phyloP scores from a whole-genome alignment of 176 grass and related monocot species.

The Luzula sylvatica region DNA sequence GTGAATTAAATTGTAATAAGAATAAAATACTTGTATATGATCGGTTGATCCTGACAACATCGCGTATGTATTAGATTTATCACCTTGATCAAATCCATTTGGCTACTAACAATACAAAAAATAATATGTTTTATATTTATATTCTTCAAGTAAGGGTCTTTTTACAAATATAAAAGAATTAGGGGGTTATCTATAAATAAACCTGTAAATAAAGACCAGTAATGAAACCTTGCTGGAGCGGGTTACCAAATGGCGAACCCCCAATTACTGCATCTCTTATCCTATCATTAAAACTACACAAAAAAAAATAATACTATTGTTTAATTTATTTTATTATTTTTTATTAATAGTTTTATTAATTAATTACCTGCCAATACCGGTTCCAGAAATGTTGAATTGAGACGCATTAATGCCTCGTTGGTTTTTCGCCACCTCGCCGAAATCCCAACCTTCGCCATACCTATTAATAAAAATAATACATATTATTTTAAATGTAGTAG shows the following conservation, averaged over 20 bases:
- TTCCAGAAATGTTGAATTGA: slow-evolving; percentile 80
- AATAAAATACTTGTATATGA: slow-evolving; percentile 66
- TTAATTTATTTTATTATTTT: too few species aligned
- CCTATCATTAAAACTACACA: slow-evolving; percentile 90
- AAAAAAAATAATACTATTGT: neutral
- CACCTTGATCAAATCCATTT: slow-evolving; percentile 84
- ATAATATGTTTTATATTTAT: slow-evolving; percentile 18
- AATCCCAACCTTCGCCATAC: slow-evolving; percentile 97
- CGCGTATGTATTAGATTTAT: slow-evolving; percentile 43
- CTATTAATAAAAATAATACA: slow-evolving; percentile 20
- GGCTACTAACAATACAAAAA: slow-evolving; percentile 44
- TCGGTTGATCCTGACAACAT: slow-evolving; percentile 55
- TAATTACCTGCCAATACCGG: slow-evolving; percentile 70
- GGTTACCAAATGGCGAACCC: slow-evolving; percentile 80
- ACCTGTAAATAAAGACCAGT: slow-evolving; percentile 84
- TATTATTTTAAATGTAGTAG: slow-evolving; percentile 13
- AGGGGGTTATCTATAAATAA: slow-evolving; percentile 12
- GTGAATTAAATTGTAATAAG: neutral
- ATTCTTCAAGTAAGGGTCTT: neutral
- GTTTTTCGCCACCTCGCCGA: slow-evolving; percentile 78
- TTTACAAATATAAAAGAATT: slow-evolving; percentile 12
- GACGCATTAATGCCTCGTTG: slow-evolving; percentile 86
- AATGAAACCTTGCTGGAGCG: slow-evolving; percentile 79
- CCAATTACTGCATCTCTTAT: slow-evolving; percentile 86
- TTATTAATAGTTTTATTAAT: neutral